A percentile compares a stretch with the other conserved stretches of the same genome.
These are phyloP conservation scores for Fagus sylvatica DNA, from an alignment of 306 rosid genomes.

Conservation along the genomic window DNA sequence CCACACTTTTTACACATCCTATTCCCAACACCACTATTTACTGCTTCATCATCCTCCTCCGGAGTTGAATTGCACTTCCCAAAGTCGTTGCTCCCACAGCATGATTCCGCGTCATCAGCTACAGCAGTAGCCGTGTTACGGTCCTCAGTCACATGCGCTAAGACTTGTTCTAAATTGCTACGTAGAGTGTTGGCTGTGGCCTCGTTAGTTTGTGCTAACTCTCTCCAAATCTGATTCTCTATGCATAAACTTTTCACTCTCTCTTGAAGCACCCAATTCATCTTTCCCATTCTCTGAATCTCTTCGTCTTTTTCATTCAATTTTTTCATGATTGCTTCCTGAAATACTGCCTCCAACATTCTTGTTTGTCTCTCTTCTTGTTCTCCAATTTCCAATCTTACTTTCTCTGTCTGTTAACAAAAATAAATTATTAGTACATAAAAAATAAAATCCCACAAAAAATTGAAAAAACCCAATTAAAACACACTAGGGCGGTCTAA, in stretches of 20 bases:
- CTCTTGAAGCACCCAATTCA: slow-evolving; percentile 74
- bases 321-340: slow-evolving; percentile 54
- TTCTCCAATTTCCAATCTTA: slow-evolving; percentile 60
- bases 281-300: slow-evolving; percentile 60
- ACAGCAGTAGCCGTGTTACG: background rate
- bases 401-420: slow-evolving; percentile 60
- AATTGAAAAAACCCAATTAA: background rate
- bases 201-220: slow-evolving; percentile 76
- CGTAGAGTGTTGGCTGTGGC: slow-evolving; percentile 76
- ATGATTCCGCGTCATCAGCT: slow-evolving; percentile 54
- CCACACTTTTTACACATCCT: slow-evolving; percentile 67
- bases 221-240: slow-evolving; percentile 84
- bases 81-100: slow-evolving; percentile 65
- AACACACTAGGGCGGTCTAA: no score
- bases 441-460: background rate
- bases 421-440: background rate
- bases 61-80: background rate
- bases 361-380: slow-evolving; percentile 57
- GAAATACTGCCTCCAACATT: slow-evolving; percentile 45
- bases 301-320: slow-evolving; percentile 82
- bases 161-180: slow-evolving; percentile 54
- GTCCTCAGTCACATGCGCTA: slow-evolving; percentile 51
- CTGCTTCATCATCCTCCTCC: background rate
- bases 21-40: background rate
- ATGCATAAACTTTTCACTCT: slow-evolving; percentile 49